A percentile compares a stretch with the other conserved stretches of the same genome.
phyloP scores from a whole-genome alignment of 2,329 filamentous ascomycete genomes.

The Botrytis galanthina region DNA sequence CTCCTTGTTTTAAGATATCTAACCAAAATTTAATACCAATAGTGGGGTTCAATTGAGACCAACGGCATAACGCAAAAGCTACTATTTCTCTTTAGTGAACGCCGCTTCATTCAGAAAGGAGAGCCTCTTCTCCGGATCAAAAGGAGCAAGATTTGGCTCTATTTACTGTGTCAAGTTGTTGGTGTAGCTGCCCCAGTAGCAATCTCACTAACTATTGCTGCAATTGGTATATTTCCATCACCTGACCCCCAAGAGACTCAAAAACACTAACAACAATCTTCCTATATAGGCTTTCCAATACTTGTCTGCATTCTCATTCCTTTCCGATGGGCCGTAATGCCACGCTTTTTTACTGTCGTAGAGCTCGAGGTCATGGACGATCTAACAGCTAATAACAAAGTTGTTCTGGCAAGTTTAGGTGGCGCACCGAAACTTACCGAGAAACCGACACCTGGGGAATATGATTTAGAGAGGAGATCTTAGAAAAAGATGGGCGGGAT shows the following conservation, averaged over 20 bases:
- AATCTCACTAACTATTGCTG: neutral
- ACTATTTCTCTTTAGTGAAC: neutral
- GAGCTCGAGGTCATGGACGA: neutral
- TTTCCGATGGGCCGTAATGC: neutral
- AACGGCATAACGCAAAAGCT: neutral
- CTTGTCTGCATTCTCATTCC: neutral
- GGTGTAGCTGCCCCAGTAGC: neutral
- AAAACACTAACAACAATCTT: neutral
- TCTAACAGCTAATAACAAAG: neutral
- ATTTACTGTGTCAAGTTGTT: neutral
- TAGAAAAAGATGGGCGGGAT: neutral
- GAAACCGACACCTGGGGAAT: neutral
- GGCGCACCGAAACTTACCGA: neutral
- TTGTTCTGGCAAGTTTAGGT: neutral
- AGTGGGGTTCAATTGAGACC: neutral
- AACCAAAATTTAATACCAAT: neutral
- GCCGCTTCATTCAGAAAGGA: neutral
- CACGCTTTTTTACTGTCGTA: neutral
- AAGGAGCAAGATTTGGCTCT: neutral
- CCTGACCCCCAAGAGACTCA: neutral
- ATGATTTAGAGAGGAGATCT: neutral
- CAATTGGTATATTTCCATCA: neutral
- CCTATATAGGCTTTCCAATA: neutral
- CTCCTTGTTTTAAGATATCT: neutral
- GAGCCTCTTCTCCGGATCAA: neutral